phyloP scores from a whole-genome alignment of 2,329 filamentous ascomycete species.

The Sphaerulina musiva region DNA sequence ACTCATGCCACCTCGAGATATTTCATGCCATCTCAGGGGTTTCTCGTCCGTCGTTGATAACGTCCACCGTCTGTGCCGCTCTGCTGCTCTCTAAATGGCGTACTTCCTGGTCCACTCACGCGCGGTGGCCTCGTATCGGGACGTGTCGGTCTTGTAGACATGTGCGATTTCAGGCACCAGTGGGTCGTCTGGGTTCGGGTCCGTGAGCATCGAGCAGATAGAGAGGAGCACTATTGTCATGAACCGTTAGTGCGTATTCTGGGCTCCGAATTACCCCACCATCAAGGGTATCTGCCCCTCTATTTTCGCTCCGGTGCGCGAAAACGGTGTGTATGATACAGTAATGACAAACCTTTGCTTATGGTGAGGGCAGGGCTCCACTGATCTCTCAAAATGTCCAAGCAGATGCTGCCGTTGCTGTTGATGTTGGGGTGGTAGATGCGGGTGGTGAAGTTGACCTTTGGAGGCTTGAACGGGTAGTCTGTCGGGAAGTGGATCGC shows the following conservation, averaged over 20 bases:
- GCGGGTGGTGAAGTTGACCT: conserved; percentile 99
- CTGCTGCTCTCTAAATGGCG: conserved; percentile 61
- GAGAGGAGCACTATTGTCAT: conserved; percentile 71
- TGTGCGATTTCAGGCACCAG: conserved; percentile 98
- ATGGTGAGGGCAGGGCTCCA: conserved; percentile 98
- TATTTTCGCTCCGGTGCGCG: background rate
- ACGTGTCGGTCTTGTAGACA: conserved; percentile 98
- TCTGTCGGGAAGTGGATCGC: conserved; percentile 99
- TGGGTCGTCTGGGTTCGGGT: conserved; percentile 98
- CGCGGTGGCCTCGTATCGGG: conserved; percentile 91
- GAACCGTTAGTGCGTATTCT: conserved; percentile 22
- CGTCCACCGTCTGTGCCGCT: background rate
- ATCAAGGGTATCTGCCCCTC: conserved; percentile 12
- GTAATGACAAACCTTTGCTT: conserved; percentile 67
- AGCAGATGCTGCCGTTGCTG: conserved; percentile 97
- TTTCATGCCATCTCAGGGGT: conserved; percentile 12
- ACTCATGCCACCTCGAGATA: conserved; percentile 13
- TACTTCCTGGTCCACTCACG: conserved; percentile 99
- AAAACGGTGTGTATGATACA: background rate
- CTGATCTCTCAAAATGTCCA: conserved; percentile 97
- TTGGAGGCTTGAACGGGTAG: conserved; percentile 99
- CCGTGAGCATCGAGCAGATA: conserved; percentile 99
- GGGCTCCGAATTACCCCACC: conserved; percentile 8
- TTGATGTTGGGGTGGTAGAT: conserved; percentile 99
- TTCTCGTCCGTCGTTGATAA: conserved; percentile 2